Conservation (phyloP, 192 early-diverging fungal genomes). For the Gorgonomyces haynaldii region DNA sequence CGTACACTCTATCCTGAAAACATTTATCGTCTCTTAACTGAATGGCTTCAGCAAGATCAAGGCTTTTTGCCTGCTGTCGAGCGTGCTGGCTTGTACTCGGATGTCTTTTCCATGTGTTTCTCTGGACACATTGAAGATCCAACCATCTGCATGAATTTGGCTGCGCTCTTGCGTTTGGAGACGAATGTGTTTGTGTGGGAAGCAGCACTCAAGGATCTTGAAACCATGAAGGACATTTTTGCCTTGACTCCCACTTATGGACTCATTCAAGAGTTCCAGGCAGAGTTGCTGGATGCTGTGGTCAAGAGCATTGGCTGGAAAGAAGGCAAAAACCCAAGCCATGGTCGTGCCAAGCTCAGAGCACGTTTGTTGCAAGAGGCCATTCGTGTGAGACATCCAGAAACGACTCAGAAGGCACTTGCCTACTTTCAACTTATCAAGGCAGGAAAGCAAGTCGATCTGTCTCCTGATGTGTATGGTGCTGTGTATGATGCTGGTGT, state of each 20-base stretch:
- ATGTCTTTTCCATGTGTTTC: constrained; percentile 9
- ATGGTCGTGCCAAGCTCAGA: constrained; percentile 13
- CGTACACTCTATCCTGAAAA: background rate
- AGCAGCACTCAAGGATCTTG: constrained; percentile 9
- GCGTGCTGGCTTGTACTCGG: constrained; percentile 13
- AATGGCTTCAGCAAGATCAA: constrained; percentile 8
- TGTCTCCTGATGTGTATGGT: constrained; percentile 16
- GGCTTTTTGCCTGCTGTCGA: constrained; percentile 9
- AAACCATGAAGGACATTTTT: constrained; percentile 4
- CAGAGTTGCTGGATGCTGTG: constrained; percentile 1
- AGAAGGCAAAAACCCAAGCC: constrained; percentile 2
- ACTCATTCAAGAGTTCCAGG: constrained; percentile 5
- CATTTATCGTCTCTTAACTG: background rate
- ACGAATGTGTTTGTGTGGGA: constrained; percentile 16
- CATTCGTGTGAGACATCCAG: constrained; percentile 5
- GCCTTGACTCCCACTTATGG: constrained; percentile 6
- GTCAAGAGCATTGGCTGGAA: constrained; percentile 10
- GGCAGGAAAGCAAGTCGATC: background rate
- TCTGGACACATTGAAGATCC: background rate
- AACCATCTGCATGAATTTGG: constrained; percentile 3
- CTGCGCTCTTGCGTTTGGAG: constrained; percentile 4
- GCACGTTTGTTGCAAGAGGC: constrained; percentile 13
- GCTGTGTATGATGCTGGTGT: constrained; percentile 26
- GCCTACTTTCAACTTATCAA: constrained; percentile 12
- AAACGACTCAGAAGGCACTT: constrained; percentile 9